Evolutionary conservation across 176 grass and related monocot species (phyloP), one percentile per base, ranked within the genome.

Genomic region (Carex pumila): DNA sequence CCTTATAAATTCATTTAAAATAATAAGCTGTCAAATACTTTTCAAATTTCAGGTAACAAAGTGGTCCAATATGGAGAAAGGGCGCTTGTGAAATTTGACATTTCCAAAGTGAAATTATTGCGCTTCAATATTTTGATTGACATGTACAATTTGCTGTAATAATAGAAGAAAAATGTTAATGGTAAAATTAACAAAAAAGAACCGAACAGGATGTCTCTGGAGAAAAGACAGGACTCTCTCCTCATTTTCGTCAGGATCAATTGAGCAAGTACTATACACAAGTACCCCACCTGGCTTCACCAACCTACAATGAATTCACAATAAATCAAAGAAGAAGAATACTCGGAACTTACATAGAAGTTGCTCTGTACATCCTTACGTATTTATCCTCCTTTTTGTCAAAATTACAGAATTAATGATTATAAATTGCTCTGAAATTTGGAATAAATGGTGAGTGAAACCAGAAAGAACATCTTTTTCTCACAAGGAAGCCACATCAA

Each of bases 261-360:
- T 97, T 21, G 90, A 97, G 85, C 94, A 97, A 57, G 94, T 97
- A 91, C 94, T 92, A 76, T 97, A 97, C 34, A 97, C 86, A 79
- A 97, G 87, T 87, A 94, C 57, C 55, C 94, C 94, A 82, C 92
- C 92, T 61, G 92, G 89, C 79, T 94, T 97, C 86, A 97, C 94
- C 85, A 97, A 81, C 84, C 94, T 97, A 87, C 41, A 60, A 86
- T 62, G 47, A 36, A 76, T 76, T 18, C 13, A 18, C 18, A 76
- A 54, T 55, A 34, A 66, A 82, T 22, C n/a, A 79, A 37, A 68
- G 15, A 60, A 45, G 59, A 81, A 63, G 19, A 45, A 81, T 43
- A 81, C 22, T 76, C 6, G 31, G 49, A 17, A 13, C 22, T 55
- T 15, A 7, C 41, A 25, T 41, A 5, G 5, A 43, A 76, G 21